Base-by-base conservation (phyloP, 805 yeast genomes). In the Schwanniomyces pseudopolymorphus region DNA sequence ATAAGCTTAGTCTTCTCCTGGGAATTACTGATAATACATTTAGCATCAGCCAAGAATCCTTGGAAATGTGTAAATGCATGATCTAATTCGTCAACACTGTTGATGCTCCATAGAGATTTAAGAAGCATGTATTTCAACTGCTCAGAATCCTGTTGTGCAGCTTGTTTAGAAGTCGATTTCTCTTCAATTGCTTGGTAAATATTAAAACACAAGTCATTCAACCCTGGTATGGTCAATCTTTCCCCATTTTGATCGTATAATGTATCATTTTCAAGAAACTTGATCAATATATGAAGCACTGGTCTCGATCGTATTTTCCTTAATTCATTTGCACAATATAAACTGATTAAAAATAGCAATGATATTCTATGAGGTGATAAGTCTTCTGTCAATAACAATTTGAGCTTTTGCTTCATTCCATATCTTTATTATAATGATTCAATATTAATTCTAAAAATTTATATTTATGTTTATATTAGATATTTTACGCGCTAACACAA, bases 351-450 rank as follows among this genome's bases (percentile, higher is more conserved):
- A 2, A 75, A 61, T 8, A 82, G 54, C 1, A 82, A 53, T 1
- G 83, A 78, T 0, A 84, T 61, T 51, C 79, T 81, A 46, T 79
- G 74, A 0, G 87, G 82, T 5, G 85, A 77, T 22, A 83, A 49
- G 44, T 66, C 74, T 45, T 71, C 76, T 3, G 72, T 57, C 26
- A 69, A 55, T 10, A 67, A 51, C 22, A 67, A 52, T 44, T 58
- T 55, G 19, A 54, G 45, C 40, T 50, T 49, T 26, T 33, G 33
- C 20, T 36, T 27, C 38, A 37, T 39, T 33, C 11, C 20, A 24
- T 21, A 31, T 36, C 25, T 36, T 36, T 20, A 13, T 4, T 36
- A 25, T 11, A 36, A 33, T 33, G 6, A 19, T 33, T 33, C 4
- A 16, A 6, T 8, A 6, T 5, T 16, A 16, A 33, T 5, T 17